Evolutionary conservation across 2,329 filamentous ascomycete species (phyloP), one percentile per base, ranked within the genome.

Genomic region (Mycosphaerelloides madeirae): DNA sequence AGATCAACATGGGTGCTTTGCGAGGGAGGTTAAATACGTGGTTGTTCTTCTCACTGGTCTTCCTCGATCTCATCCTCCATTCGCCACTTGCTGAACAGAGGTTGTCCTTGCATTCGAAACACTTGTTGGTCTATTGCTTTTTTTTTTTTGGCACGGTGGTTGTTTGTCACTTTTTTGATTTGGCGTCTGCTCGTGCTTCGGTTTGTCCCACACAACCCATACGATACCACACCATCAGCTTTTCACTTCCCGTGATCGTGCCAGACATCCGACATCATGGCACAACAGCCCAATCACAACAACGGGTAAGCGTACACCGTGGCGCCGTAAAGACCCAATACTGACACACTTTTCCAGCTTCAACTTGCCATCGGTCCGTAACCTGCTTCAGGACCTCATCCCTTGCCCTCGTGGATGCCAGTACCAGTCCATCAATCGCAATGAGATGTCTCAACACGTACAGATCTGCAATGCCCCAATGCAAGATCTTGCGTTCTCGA

Each of bases 1-100:
- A 15, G n/a, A 38, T 39, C 25, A 35, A 31, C 52, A 52, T 54
- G 49, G 49, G 46, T 49, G 18, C 31, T 14, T 16, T 12, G 8
- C 15, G 20, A 28, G 39, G 20, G 29, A 20, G 40, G 37, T 50
- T 52, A 54, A 48, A 50, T 50, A 50, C 40, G 33, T 38, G 35
- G 39, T 32, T 35, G 31, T 41, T 29, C 42, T 22, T 36, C 47
- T 45, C 14, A 36, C 7, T 37, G 31, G 18, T 41, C 31, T 37
- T 38, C 22, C 22, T 25, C 22, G 22, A 25, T 6, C 22, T 25
- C 22, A 25, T 25, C 22, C 25, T 22, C 43, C 41, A 48, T 52
- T 46, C 46, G 44, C 44, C 38, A 35, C 36, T 31, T 14, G 18
- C 46, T 34, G 34, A 44, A 44, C 41, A 44, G 40, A 48, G 20